A percentile compares a stretch with the other conserved stretches of the same genome.
Evolutionary conservation across 768 basidiomycete species (phyloP).

Genomic region (Podaxis carcinomalis): DNA sequence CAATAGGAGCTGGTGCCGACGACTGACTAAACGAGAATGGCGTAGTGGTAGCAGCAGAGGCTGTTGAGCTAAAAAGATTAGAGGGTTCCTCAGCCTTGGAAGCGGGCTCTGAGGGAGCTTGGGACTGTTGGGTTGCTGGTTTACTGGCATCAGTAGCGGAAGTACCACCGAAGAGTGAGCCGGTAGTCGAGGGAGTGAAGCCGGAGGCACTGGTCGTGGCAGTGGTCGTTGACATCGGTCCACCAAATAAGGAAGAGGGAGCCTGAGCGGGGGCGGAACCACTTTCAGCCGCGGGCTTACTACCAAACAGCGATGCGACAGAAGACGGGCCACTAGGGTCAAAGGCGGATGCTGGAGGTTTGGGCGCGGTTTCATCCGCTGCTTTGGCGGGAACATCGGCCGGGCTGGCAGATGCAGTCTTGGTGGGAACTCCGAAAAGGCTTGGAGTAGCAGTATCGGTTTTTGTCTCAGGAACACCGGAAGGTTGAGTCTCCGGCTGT

Average conservation of each 20-base stretch:
- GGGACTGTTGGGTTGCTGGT: conserved; percentile 17
- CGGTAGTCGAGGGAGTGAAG: neutral
- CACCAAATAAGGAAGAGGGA: conserved; percentile 18
- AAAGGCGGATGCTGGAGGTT: conserved; percentile 17
- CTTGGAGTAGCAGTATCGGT: neutral
- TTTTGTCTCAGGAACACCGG: neutral
- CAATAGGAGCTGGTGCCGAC: conserved; percentile 8
- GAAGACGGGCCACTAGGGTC: conserved; percentile 11
- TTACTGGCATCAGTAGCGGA: conserved; percentile 10
- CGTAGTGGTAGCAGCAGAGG: conserved; percentile 26
- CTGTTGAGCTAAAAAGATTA: conserved; percentile 17
- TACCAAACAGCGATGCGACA: conserved; percentile 2
- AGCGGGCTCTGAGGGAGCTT: conserved; percentile 13
- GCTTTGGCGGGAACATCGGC: neutral
- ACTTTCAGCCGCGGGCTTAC: neutral
- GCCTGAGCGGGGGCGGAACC: neutral
- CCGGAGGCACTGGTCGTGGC: neutral
- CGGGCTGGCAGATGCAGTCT: neutral
- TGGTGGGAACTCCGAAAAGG: neutral
- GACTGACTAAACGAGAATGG: conserved; percentile 29
- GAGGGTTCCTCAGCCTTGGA: conserved; percentile 5
- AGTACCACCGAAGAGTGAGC: neutral
- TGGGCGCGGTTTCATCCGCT: neutral
- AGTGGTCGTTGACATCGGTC: neutral
- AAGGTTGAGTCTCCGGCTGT: neutral